A percentile compares a stretch with the other conserved stretches of the same genome.
These are phyloP conservation scores for Komagataella pastoris DNA, from an alignment of 805 yeast species.

Conservation along the genomic window DNA sequence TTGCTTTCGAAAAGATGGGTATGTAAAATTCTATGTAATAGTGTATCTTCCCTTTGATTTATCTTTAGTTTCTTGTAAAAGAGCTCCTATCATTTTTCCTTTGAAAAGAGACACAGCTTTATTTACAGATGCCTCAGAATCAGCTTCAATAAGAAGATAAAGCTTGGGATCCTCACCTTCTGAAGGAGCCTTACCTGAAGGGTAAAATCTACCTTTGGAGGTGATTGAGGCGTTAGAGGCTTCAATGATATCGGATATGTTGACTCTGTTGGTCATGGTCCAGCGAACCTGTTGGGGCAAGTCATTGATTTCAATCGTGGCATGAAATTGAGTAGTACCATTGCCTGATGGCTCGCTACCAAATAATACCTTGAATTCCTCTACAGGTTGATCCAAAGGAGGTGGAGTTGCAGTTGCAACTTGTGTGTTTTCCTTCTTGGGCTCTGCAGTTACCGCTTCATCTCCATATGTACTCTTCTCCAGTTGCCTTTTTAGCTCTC, in stretches of 20 bases:
- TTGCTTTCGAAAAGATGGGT: slow-evolving; percentile 52
- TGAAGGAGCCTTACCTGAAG: slow-evolving; percentile 41
- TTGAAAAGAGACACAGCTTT: slow-evolving; percentile 47
- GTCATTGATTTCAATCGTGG: slow-evolving; percentile 70
- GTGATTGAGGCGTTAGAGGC: slow-evolving; percentile 68
- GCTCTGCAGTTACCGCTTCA: slow-evolving; percentile 14
- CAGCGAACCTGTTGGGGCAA: slow-evolving; percentile 72
- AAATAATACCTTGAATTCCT: slow-evolving; percentile 31
- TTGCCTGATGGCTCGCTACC: slow-evolving; percentile 32
- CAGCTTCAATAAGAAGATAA: slow-evolving; percentile 68
- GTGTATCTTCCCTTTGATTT: slow-evolving; percentile 3
- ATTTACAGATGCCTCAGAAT: slow-evolving; percentile 40
- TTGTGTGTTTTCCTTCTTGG: slow-evolving; percentile 10
- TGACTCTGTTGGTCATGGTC: slow-evolving; percentile 60
- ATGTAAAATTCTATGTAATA: slow-evolving; percentile 1
- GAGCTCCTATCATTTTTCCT: slow-evolving; percentile 30
- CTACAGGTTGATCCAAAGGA: slow-evolving; percentile 11
- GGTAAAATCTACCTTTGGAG: slow-evolving; percentile 65
- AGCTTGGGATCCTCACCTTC: slow-evolving; percentile 59
- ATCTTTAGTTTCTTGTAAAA: slow-evolving; percentile 1
- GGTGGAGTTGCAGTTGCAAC: slow-evolving; percentile 1
- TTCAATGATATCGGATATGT: slow-evolving; percentile 50
- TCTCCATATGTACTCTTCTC: slow-evolving; percentile 24
- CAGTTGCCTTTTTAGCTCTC: slow-evolving; percentile 34
- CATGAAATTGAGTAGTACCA: slow-evolving; percentile 38